Evolutionary conservation across 2,329 filamentous ascomycete genomes (phyloP).

Genomic region (Colletotrichum theobromicola): DNA sequence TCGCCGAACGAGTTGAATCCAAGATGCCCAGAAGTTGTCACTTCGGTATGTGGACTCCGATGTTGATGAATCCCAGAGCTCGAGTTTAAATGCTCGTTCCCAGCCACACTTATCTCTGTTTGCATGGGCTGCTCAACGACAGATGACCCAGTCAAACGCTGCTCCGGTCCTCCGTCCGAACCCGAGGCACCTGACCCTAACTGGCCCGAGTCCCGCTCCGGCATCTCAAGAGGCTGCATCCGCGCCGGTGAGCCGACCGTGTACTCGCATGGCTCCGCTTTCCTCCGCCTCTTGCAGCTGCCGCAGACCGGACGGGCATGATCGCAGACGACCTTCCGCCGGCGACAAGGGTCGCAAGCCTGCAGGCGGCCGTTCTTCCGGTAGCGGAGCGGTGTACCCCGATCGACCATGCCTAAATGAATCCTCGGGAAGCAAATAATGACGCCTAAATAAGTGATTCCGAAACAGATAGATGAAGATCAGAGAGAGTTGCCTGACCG

Average conservation of each 20-base stretch:
- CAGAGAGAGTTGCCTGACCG: neutral
- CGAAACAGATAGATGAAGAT: neutral
- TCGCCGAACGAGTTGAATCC: slow-evolving; percentile 48
- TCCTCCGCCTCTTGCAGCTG: slow-evolving; percentile 40
- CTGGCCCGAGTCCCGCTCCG: neutral
- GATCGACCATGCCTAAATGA: neutral
- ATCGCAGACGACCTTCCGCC: slow-evolving; percentile 49
- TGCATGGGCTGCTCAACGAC: neutral
- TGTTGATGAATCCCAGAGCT: too few relatives aligned
- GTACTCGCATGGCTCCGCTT: slow-evolving; percentile 39
- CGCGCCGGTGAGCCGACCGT: neutral
- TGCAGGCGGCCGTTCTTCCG: slow-evolving; percentile 18
- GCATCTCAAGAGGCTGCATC: neutral
- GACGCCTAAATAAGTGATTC: neutral
- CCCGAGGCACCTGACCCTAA: neutral
- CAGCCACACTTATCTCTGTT: neutral
- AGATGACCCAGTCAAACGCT: neutral
- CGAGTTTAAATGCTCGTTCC: neutral
- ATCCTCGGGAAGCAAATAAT: neutral
- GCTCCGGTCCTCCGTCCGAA: neutral
- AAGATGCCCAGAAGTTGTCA: slow-evolving; percentile 39
- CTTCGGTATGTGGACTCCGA: neutral
- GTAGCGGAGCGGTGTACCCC: neutral
- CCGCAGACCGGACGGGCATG: slow-evolving; percentile 42
- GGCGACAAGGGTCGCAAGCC: slow-evolving; percentile 41